phyloP scores from a whole-genome alignment of 345 rosid species.

The Litchi chinensis region DNA sequence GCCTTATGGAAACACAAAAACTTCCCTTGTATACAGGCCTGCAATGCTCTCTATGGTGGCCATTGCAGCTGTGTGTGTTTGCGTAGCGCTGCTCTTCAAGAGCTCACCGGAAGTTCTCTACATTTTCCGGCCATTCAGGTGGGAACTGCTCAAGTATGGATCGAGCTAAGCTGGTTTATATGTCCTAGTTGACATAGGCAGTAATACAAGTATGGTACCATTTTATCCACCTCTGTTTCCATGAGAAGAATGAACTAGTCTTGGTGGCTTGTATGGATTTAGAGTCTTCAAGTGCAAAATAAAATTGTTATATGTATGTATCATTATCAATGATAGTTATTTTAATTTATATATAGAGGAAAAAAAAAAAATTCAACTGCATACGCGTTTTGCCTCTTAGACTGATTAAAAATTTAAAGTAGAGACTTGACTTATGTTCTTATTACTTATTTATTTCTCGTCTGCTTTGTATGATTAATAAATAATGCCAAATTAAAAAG shows the following conservation, averaged over 20 bases:
- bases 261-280: conserved; percentile 16
- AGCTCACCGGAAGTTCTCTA: conserved; percentile 58
- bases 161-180: conserved; percentile 39
- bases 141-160: conserved; percentile 61
- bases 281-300: conserved; percentile 7
- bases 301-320: background rate
- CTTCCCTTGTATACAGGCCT: conserved; percentile 51
- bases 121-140: conserved; percentile 62
- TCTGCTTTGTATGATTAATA: too few relatives aligned
- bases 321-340: conserved; percentile 2
- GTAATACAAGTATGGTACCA: too few relatives aligned
- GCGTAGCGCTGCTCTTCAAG: conserved; percentile 70
- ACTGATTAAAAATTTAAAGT: too few relatives aligned
- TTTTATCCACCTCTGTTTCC: too few relatives aligned
- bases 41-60: conserved; percentile 65
- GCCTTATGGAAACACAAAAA: conserved; percentile 31
- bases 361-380: background rate
- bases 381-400: background rate
- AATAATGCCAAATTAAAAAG: too few relatives aligned
- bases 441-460: too few relatives aligned
- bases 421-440: background rate
- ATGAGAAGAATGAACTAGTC: background rate
- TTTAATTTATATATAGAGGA: background rate
- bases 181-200: conserved; percentile 5
- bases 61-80: conserved; percentile 68